Conservation (phyloP, 139 green algal species). For the Coelastrella sp. region DNA sequence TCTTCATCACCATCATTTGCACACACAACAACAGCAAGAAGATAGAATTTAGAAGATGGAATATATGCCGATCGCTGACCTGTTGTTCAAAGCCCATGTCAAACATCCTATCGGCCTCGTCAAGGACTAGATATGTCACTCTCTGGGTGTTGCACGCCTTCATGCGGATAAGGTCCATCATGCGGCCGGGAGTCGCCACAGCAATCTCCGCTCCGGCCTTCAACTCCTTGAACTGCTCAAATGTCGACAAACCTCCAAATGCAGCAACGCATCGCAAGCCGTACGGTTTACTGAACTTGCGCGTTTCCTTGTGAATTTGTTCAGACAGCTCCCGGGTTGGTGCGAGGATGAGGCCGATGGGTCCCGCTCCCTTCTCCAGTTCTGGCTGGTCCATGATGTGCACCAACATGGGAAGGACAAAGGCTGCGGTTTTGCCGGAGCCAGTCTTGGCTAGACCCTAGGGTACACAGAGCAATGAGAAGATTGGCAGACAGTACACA, state of each 20-base stretch:
- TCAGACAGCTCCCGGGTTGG: constrained; percentile 95
- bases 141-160: constrained; percentile 92
- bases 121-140: constrained; percentile 97
- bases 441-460: constrained; percentile 93
- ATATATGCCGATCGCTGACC: constrained; percentile 44
- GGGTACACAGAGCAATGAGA: background rate
- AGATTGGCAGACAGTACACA: background rate
- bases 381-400: constrained; percentile 96
- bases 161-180: constrained; percentile 98
- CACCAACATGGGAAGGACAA: constrained; percentile 96
- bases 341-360: constrained; percentile 96
- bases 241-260: constrained; percentile 94
- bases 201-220: constrained; percentile 88
- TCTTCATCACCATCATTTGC: no score
- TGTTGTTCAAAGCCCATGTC: constrained; percentile 91
- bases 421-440: constrained; percentile 97
- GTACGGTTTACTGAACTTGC: constrained; percentile 68
- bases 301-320: constrained; percentile 80
- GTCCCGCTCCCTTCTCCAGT: constrained; percentile 76
- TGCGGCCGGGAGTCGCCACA: constrained; percentile 95
- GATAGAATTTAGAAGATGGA: background rate
- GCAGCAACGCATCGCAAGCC: constrained; percentile 81
- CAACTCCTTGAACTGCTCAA: constrained; percentile 95
- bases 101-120: constrained; percentile 99
- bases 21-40: background rate